Evolutionary conservation across 2,329 filamentous ascomycete species (phyloP).

Genomic region (Botrytis byssoidea): DNA sequence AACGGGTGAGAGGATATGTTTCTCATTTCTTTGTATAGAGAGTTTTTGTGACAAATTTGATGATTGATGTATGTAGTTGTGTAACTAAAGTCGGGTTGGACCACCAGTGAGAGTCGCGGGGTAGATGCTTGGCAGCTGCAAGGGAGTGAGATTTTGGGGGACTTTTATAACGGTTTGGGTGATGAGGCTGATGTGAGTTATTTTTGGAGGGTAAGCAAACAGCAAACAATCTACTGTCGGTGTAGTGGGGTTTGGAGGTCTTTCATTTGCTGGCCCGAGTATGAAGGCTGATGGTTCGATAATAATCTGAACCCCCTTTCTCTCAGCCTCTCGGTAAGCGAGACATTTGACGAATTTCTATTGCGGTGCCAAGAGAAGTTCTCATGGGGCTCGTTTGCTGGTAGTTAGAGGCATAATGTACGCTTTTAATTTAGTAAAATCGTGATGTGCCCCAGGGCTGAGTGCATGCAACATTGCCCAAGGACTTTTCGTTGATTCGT

Average conservation of each 20-base stretch:
- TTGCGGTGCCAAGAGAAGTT: not conserved
- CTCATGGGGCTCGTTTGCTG: not conserved
- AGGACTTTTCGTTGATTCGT: not conserved
- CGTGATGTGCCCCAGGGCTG: not conserved
- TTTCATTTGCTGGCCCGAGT: not conserved
- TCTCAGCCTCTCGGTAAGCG: not conserved
- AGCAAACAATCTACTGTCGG: not conserved
- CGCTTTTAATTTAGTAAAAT: not conserved
- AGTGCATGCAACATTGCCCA: not conserved
- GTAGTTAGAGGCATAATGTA: not conserved
- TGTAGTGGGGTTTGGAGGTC: not conserved
- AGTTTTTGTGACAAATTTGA: not conserved
- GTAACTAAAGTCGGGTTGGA: not conserved
- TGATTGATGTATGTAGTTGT: not conserved
- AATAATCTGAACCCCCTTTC: not conserved
- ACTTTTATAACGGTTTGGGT: not conserved
- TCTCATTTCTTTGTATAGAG: not conserved
- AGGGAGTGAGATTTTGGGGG: not conserved
- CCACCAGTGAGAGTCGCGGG: not conserved
- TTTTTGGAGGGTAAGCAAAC: not conserved
- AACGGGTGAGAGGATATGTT: not conserved
- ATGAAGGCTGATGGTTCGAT: not conserved
- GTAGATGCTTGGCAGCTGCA: slow-evolving; percentile 1
- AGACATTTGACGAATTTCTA: not conserved
- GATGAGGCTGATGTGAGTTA: slow-evolving; percentile 7